These are phyloP conservation scores for Exophiala dermatitidis DNA, from an alignment of 2,329 filamentous ascomycete genomes.

Conservation along the genomic window DNA sequence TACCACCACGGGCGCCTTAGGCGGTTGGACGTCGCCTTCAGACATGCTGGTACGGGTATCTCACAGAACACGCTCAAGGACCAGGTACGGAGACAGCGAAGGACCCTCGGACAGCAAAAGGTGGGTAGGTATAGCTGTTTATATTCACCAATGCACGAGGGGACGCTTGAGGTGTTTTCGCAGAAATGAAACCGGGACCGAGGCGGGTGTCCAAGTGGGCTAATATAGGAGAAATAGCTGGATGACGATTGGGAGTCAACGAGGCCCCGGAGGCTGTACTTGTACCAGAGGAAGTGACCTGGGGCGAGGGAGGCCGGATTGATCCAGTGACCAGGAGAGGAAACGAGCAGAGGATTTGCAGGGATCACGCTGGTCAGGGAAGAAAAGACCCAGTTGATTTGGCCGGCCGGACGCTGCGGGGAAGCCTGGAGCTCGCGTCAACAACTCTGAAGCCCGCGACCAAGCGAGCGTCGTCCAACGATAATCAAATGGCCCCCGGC, in stretches of 20 bases:
- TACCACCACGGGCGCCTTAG: conserved; percentile 36
- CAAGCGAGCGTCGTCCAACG: background rate
- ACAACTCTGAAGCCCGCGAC: background rate
- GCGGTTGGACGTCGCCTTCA: conserved; percentile 32
- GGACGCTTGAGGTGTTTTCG: background rate
- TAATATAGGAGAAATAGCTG: conserved; percentile 7
- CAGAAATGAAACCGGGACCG: conserved; percentile 5
- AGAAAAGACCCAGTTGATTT: background rate
- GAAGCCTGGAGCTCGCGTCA: conserved; percentile 11
- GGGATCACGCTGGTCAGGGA: background rate
- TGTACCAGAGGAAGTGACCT: background rate
- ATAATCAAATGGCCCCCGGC: background rate
- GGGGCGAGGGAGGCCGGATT: background rate
- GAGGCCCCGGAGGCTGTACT: background rate
- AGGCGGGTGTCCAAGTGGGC: conserved; percentile 14
- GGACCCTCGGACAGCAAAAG: background rate
- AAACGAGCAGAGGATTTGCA: background rate
- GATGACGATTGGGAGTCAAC: conserved; percentile 9
- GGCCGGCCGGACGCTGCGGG: conserved; percentile 7
- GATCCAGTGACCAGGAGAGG: background rate
- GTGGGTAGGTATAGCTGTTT: conserved; percentile 4
- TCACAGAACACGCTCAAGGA: background rate
- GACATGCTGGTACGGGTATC: conserved; percentile 30
- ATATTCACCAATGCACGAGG: conserved; percentile 6
- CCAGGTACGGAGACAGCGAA: background rate